These are phyloP conservation scores for Escallonia rubra DNA, from an alignment of 129 eudicot genomes.

Conservation along the genomic window DNA sequence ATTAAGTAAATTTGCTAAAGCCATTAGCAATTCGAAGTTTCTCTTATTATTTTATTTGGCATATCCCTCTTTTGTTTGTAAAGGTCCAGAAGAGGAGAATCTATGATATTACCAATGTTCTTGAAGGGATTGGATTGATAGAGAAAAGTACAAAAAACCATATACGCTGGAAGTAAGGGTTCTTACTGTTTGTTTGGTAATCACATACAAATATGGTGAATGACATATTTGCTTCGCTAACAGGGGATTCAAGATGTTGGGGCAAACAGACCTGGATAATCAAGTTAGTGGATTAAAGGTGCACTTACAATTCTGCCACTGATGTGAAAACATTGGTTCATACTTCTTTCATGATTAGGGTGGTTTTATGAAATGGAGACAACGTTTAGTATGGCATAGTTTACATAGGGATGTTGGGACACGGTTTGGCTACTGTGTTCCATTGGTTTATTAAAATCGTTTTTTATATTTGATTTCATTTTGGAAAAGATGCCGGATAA, in stretches of 20 bases:
- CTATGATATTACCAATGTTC: conserved; percentile 80
- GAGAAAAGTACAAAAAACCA: conserved; percentile 74
- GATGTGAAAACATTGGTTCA: neutral
- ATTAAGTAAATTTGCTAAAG: neutral
- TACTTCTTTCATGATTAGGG: neutral
- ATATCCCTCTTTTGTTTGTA: neutral
- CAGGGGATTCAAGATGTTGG: conserved; percentile 44
- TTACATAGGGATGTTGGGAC: too few species aligned
- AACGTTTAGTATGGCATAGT: too few species aligned
- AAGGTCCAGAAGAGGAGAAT: conserved; percentile 87
- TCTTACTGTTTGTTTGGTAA: conserved; percentile 5
- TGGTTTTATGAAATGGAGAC: too few species aligned
- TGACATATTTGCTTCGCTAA: conserved; percentile 4
- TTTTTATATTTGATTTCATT: too few species aligned
- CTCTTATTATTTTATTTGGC: neutral
- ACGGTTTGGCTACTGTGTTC: too few species aligned
- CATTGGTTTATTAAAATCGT: too few species aligned
- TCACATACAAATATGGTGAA: neutral
- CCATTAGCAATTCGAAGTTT: neutral
- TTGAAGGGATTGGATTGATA: conserved; percentile 73
- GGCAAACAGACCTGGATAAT: conserved; percentile 28
- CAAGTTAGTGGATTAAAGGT: conserved; percentile 44
- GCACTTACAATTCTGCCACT: conserved; percentile 6
- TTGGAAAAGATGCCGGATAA: too few species aligned
- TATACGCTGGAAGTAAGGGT: conserved; percentile 60